Percentiles rank a stretch among this genome's conserved stretches.
phyloP scores from a whole-genome alignment of 2,329 filamentous ascomycete genomes.

The Exophiala lecanii-corni region DNA sequence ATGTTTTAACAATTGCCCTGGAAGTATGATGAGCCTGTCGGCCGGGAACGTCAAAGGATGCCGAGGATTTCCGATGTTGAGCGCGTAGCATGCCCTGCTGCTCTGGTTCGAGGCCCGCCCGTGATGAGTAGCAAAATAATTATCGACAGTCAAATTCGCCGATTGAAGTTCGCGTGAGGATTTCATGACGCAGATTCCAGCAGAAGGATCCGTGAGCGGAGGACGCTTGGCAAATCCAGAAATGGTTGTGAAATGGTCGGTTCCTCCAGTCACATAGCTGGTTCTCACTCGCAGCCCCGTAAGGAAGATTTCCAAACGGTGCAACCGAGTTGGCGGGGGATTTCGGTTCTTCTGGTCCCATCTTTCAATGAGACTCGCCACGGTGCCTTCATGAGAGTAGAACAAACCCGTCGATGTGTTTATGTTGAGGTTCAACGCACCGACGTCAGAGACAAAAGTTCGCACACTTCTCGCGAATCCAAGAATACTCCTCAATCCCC shows the following conservation, averaged over 20 bases:
- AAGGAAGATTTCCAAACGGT: not conserved
- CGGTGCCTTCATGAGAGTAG: slow-evolving; percentile 1
- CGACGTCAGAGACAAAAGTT: not conserved
- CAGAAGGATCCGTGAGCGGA: too few relatives aligned
- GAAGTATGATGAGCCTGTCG: slow-evolving; percentile 5
- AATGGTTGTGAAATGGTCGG: not conserved
- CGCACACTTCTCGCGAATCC: slow-evolving; percentile 10
- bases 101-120: too few relatives aligned
- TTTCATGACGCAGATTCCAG: too few relatives aligned
- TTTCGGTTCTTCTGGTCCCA: slow-evolving; percentile 3
- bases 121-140: too few relatives aligned
- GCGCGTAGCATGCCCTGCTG: too few relatives aligned
- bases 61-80: slow-evolving; percentile 1
- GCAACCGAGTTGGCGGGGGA: not conserved
- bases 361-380: slow-evolving; percentile 9
- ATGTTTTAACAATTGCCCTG: slow-evolving; percentile 12
- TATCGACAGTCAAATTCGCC: too few relatives aligned
- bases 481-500: slow-evolving; percentile 1
- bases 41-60: slow-evolving; percentile 4
- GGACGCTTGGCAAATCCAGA: not conserved
- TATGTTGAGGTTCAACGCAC: slow-evolving; percentile 4
- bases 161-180: too few relatives aligned
- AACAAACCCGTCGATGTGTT: slow-evolving; percentile 6
- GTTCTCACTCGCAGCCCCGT: not conserved
- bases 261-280: not conserved